These are phyloP conservation scores for Chlorella sp. DNA, from an alignment of 139 green algal species.

Conservation along the genomic window DNA sequence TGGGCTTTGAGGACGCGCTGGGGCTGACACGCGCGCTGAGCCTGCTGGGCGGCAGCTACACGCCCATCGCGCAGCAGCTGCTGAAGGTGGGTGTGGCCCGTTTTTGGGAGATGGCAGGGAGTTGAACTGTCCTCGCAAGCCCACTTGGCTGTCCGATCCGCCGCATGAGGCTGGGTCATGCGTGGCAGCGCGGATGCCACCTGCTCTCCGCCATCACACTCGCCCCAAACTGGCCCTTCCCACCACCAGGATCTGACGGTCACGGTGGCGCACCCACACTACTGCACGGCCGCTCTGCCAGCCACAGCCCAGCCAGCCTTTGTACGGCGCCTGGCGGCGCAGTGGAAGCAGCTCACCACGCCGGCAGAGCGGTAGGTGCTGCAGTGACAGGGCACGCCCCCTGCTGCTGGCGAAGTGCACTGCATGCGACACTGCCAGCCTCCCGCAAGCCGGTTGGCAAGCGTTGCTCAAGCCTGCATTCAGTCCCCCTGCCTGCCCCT, in stretches of 20 bases:
- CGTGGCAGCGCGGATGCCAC: too few species aligned
- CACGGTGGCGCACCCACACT: background rate
- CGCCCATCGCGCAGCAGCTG: background rate
- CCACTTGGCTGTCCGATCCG: background rate
- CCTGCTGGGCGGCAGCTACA: background rate
- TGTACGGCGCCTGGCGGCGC: constrained; percentile 2
- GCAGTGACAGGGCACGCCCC: background rate
- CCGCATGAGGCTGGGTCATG: too few species aligned
- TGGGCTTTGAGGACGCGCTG: constrained; percentile 10
- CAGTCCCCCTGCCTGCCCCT: background rate
- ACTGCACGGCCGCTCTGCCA: background rate
- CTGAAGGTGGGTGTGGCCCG: background rate
- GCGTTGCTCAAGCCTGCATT: background rate
- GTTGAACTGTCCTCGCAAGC: background rate
- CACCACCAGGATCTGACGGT: background rate
- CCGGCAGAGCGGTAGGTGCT: background rate
- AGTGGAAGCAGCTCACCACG: background rate
- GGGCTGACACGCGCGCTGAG: constrained; percentile 5
- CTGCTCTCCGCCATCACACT: background rate
- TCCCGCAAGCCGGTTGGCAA: background rate
- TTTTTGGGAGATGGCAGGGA: background rate
- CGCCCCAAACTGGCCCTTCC: background rate
- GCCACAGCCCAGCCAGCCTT: background rate
- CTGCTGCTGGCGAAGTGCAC: background rate
- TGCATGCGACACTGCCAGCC: background rate